A percentile compares a stretch with the other conserved stretches of the same genome.
Conservation (phyloP, 148 eudicot genomes). For the Suaeda aralocaspica region DNA sequence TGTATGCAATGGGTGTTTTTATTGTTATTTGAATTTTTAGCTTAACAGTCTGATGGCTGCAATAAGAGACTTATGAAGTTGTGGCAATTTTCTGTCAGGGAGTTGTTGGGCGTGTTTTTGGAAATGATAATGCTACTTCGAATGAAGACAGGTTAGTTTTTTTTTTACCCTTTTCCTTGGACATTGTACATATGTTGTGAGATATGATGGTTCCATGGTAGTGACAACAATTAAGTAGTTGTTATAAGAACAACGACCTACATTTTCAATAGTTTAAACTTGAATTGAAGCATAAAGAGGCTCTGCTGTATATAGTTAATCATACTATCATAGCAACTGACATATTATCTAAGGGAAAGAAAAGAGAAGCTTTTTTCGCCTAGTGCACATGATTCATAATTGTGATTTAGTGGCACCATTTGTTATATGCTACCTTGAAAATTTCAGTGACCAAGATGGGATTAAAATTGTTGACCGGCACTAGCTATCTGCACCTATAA, state of each 20-base stretch:
- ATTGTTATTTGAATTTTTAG: not conserved
- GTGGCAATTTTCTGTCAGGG: slow-evolving; percentile 46
- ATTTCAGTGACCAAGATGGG: no score
- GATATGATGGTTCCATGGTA: not conserved
- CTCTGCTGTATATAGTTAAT: not conserved
- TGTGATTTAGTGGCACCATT: not conserved
- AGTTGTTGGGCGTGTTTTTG: slow-evolving; percentile 85
- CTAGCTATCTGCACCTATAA: no score
- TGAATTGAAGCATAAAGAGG: not conserved
- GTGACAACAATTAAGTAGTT: not conserved
- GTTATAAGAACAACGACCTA: not conserved
- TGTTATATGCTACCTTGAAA: not conserved
- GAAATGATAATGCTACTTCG: slow-evolving; percentile 73
- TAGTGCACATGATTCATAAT: not conserved
- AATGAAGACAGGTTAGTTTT: slow-evolving; percentile 71
- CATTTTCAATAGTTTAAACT: not conserved
- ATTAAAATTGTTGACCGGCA: not conserved
- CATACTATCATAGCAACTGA: not conserved
- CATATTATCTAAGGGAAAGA: not conserved
- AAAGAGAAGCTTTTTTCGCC: not conserved
- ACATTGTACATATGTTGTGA: not conserved
- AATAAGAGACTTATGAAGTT: not conserved
- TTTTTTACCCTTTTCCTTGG: not conserved
- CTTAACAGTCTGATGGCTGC: not conserved
- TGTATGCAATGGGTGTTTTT: not conserved